Evolutionary conservation across 2,329 filamentous ascomycete species (phyloP), one percentile per base, ranked within the genome.

Genomic region (Fusarium beomiforme): DNA sequence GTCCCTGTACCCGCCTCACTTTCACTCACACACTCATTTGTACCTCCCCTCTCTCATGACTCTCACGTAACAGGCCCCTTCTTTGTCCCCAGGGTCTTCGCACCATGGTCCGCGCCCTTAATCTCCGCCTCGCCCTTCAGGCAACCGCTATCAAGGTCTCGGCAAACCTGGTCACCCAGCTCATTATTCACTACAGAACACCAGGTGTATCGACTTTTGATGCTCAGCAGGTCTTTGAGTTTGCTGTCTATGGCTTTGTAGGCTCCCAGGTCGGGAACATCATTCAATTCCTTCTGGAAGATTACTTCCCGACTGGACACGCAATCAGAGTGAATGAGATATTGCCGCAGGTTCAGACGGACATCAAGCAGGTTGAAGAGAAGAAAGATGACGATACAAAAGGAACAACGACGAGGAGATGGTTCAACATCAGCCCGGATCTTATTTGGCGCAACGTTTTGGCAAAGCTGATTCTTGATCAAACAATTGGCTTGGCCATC

Each of bases 251-350:
- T 57, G 80, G 80, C 23, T 75, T 78, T 50, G 42, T 81, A 59
- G 78, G 79, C 21, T 80, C 79, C 2, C 78, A 80, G 68, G 72
- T 81, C 69, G 78, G 78, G 67, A 81, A 81, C 74, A 64, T 78
- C 54, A 76, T 80, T 54, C 79, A 81, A 57, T 79, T 77, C 44
- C 57, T 79, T 33, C 78, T 81, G 41, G 79, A 81, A 67, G 79
- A 79, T 56, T 75, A 70, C 51, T 81, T 81, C 71, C 79, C 77
- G 12, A 80, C 77, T 24, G 73, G 67, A 47, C 68, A 74, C 55
- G 66, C 64, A 17, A 64, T 60, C 9, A 73, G 68, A 31, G 69
- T 55, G 23, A 74, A 64, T 34, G 74, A 73, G 34, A 54, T 73
- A 23, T 26, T 76, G 39, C 74, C 72, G 8, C 66, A 71, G 44